A percentile compares a stretch with the other conserved stretches of the same genome.
Conservation (phyloP, 78 protist genomes). For the Emiliania huxleyi region DNA sequence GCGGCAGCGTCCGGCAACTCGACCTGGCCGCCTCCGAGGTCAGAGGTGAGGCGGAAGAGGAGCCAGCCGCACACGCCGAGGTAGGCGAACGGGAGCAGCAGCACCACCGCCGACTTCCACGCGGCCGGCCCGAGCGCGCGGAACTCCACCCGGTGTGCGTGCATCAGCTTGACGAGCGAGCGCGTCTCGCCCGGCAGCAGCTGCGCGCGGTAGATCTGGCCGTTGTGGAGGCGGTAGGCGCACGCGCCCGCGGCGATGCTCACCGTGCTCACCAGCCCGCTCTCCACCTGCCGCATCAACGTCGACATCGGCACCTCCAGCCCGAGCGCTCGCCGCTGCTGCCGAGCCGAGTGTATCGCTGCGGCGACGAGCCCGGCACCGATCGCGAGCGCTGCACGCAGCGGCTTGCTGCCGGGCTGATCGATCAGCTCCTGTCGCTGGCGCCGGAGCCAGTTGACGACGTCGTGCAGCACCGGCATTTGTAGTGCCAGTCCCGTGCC, state of each 20-base stretch:
- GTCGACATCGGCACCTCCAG: neutral
- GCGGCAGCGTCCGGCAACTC: neutral
- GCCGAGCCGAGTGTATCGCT: neutral
- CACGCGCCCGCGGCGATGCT: neutral
- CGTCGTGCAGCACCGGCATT: neutral
- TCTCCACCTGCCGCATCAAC: neutral
- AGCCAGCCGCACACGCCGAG: slow-evolving; percentile 1
- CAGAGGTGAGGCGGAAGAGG: neutral
- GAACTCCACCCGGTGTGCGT: neutral
- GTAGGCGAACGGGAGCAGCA: neutral
- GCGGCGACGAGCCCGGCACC: neutral
- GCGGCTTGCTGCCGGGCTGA: neutral
- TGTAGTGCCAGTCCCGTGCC: no score
- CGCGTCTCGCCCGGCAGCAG: neutral
- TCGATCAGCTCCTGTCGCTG: neutral
- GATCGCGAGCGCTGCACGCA: neutral
- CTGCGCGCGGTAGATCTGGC: no score
- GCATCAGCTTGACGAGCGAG: neutral
- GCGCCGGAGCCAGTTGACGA: neutral
- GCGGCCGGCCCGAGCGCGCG: neutral
- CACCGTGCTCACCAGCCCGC: neutral
- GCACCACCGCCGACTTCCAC: neutral
- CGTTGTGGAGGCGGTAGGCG: neutral
- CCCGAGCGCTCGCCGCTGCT: neutral
- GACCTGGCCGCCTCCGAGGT: neutral